phyloP scores from a whole-genome alignment of 2,329 filamentous ascomycete genomes.

The Colletotrichum echinochloae region DNA sequence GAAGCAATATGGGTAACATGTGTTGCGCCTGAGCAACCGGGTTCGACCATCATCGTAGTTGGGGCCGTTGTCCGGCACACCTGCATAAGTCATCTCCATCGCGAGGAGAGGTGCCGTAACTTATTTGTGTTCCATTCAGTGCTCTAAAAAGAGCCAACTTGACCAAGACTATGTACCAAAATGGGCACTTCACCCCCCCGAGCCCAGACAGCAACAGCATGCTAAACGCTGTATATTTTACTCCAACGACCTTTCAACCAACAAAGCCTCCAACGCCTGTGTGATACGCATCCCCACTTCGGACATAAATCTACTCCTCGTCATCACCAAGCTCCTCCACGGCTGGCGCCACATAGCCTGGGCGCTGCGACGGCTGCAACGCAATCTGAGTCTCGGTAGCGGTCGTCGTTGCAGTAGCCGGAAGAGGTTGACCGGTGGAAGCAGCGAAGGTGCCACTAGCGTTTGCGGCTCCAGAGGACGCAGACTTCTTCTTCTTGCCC shows the following conservation, averaged over 20 bases:
- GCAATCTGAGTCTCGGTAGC: conserved; percentile 67
- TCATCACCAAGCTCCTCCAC: conserved; percentile 66
- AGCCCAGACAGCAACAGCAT: conserved; percentile 21
- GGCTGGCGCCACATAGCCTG: conserved; percentile 61
- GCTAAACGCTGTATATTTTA: conserved; percentile 29
- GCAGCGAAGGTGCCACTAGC: conserved; percentile 62
- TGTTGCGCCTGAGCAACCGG: too few relatives aligned
- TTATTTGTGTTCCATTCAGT: conserved; percentile 1
- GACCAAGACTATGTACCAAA: conserved; percentile 16
- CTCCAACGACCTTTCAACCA: conserved; percentile 22
- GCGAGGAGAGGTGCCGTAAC: background rate
- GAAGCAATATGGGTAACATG: background rate
- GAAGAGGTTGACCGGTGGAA: conserved; percentile 64
- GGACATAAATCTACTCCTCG: conserved; percentile 54
- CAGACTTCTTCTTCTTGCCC: conserved; percentile 64
- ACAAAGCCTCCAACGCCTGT: conserved; percentile 35
- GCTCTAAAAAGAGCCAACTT: background rate
- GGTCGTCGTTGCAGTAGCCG: conserved; percentile 67
- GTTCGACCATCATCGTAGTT: background rate
- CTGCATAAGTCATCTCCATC: background rate
- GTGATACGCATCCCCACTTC: conserved; percentile 23
- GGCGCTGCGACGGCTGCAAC: conserved; percentile 55
- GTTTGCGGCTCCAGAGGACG: conserved; percentile 49
- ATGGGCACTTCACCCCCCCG: background rate
- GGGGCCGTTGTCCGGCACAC: background rate